phyloP scores from a whole-genome alignment of 306 rosid species.

The Quercus dentata region DNA sequence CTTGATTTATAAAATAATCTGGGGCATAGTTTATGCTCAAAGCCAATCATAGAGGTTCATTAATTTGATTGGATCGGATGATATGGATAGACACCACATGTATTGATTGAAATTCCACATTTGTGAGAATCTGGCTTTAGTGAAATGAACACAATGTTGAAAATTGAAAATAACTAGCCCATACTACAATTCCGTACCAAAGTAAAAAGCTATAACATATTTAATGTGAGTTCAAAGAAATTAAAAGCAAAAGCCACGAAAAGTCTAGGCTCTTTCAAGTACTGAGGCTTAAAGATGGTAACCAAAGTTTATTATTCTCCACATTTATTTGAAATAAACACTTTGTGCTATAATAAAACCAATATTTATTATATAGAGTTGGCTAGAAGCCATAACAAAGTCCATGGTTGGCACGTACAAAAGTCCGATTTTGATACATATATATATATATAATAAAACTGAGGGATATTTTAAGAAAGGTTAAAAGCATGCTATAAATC shows the following conservation, averaged over 20 bases:
- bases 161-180: too few species aligned
- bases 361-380: neutral
- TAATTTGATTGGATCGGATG: conserved; percentile 17
- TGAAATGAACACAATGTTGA: too few species aligned
- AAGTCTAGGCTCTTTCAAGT: too few species aligned
- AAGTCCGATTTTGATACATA: neutral
- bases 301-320: too few species aligned
- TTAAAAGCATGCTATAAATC: neutral
- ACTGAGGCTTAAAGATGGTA: too few species aligned
- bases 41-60: conserved; percentile 19
- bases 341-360: neutral
- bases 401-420: neutral
- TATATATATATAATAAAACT: neutral
- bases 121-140: too few species aligned
- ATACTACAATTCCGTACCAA: too few species aligned
- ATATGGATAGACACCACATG: neutral
- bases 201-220: too few species aligned
- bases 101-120: too few species aligned
- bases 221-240: too few species aligned
- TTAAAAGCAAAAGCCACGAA: too few species aligned
- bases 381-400: neutral
- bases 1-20: neutral
- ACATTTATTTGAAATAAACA: too few species aligned
- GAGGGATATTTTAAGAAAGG: neutral
- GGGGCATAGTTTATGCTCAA: neutral